Conservation (phyloP, 441 rosid species). For the Erodium moschatum region DNA sequence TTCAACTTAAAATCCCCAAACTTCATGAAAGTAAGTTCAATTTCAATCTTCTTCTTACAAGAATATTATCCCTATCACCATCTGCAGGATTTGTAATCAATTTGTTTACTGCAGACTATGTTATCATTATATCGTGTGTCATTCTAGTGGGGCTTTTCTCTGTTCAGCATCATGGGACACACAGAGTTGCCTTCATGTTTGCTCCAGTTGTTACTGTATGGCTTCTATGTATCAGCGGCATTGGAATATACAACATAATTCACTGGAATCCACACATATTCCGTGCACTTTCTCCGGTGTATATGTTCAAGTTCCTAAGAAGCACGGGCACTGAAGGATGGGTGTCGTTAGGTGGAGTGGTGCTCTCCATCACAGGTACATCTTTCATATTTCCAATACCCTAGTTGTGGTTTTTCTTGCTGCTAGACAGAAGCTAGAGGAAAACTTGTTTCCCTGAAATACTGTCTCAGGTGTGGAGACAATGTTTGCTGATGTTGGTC, state of each 20-base stretch:
- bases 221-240: constrained; percentile 83
- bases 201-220: constrained; percentile 75
- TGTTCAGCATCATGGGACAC: constrained; percentile 94
- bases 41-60: constrained; percentile 18
- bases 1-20: constrained; percentile 41
- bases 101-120: constrained; percentile 56
- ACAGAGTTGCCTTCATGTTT: constrained; percentile 73
- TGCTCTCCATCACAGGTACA: constrained; percentile 88
- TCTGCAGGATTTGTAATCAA: constrained; percentile 9
- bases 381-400: constrained; percentile 7
- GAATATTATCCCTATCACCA: constrained; percentile 4
- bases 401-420: not conserved
- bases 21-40: constrained; percentile 59
- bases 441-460: constrained; percentile 21
- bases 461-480: constrained; percentile 75
- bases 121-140: constrained; percentile 80
- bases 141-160: constrained; percentile 87
- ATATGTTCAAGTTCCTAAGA: constrained; percentile 94
- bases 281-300: constrained; percentile 81
- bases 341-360: constrained; percentile 96
- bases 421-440: constrained; percentile 2
- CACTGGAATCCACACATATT: constrained; percentile 75
- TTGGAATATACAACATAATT: constrained; percentile 77
- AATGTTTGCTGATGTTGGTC: constrained; percentile 99
- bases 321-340: constrained; percentile 84